Evolutionary conservation across 305 asterid genomes (phyloP).

Genomic region (Euphrasia arctica): DNA sequence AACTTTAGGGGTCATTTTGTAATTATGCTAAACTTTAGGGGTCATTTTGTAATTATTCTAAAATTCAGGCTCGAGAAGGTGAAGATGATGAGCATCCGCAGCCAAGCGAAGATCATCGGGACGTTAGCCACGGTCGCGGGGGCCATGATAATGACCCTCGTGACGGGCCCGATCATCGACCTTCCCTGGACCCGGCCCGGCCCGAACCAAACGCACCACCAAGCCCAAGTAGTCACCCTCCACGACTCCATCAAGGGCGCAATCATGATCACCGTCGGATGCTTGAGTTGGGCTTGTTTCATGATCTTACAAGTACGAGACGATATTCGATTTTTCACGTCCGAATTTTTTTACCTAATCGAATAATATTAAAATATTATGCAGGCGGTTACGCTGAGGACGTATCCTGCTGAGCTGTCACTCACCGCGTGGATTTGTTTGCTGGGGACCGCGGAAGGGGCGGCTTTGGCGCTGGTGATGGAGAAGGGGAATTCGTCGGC

Average conservation of each 20-base stretch:
- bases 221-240: conserved; percentile 41
- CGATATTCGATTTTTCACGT: no score
- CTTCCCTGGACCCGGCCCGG: conserved; percentile 65
- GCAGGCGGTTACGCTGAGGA: conserved; percentile 68
- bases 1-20: no score
- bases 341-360: no score
- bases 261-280: conserved; percentile 66
- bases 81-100: conserved; percentile 47
- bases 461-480: conserved; percentile 60
- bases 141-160: conserved; percentile 76
- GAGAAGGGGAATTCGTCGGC: conserved; percentile 68
- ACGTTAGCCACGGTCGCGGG: conserved; percentile 63
- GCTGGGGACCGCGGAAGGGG: conserved; percentile 75
- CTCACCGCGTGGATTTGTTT: conserved; percentile 94
- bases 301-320: conserved; percentile 71
- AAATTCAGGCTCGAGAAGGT: conserved; percentile 59
- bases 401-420: conserved; percentile 83
- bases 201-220: conserved; percentile 34
- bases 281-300: conserved; percentile 88
- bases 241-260: conserved; percentile 82
- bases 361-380: neutral
- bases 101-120: conserved; percentile 69
- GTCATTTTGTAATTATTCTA: no score
- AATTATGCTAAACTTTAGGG: neutral
- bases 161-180: conserved; percentile 46